Conservation (phyloP, 495 filamentous ascomycete species). For the Penicillium cinerascens region DNA sequence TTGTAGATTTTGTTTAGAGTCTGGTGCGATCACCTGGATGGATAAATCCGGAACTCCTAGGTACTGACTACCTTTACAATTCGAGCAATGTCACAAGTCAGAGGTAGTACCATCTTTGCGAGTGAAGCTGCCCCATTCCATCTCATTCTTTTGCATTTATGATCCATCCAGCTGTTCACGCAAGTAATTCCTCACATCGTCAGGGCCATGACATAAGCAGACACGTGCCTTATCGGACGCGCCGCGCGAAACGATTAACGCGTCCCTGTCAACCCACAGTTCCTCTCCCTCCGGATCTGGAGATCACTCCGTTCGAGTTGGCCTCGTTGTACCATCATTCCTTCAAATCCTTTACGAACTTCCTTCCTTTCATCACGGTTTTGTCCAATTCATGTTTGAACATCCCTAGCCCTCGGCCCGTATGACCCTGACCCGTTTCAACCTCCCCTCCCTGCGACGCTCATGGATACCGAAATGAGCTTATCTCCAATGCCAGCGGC, state of each 20-base stretch:
- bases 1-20: not conserved
- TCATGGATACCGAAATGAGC: constrained; percentile 12
- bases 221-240: constrained; percentile 29
- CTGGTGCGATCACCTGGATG: no score
- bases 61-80: not conserved
- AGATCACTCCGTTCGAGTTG: not conserved
- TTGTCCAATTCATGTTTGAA: not conserved
- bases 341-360: not conserved
- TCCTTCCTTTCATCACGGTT: not conserved
- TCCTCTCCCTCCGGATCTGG: constrained; percentile 4
- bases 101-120: not conserved
- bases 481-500: constrained; percentile 17
- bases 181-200: not conserved
- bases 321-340: not conserved
- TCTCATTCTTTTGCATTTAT: not conserved
- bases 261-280: constrained; percentile 14
- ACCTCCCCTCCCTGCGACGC: not conserved
- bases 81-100: not conserved
- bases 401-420: not conserved
- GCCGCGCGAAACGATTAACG: constrained; percentile 27
- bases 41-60: not conserved
- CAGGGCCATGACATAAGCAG: constrained; percentile 6
- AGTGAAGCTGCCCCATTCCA: not conserved
- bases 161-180: not conserved
- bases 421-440: not conserved